phyloP scores from a whole-genome alignment of 306 rosid genomes.

The Senna tora region DNA sequence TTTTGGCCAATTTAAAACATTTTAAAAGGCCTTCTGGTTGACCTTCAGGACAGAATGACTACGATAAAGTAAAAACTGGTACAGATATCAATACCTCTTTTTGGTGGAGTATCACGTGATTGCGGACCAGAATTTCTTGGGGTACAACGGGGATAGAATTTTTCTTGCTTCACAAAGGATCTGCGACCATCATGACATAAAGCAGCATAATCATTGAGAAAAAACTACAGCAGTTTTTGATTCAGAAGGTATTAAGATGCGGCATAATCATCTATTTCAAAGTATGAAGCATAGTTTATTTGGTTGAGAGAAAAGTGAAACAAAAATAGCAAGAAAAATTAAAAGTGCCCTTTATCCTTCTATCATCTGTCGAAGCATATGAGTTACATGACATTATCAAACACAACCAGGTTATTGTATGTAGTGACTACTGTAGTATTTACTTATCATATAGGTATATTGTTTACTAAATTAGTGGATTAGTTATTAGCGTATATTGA shows the following conservation, averaged over 20 bases:
- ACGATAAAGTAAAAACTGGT: conserved; percentile 1
- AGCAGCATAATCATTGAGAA: conserved; percentile 31
- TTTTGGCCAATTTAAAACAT: conserved; percentile 29
- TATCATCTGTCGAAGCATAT: conserved; percentile 18
- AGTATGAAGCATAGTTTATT: conserved; percentile 22
- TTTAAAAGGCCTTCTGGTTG: conserved; percentile 11
- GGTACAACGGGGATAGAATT: conserved; percentile 71
- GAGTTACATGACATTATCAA: conserved; percentile 15
- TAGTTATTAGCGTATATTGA: neutral
- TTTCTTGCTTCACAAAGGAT: conserved; percentile 67
- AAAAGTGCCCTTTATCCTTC: conserved; percentile 13
- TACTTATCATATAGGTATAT: neutral
- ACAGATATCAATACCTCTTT: conserved; percentile 66
- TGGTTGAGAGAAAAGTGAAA: conserved; percentile 21
- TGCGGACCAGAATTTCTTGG: conserved; percentile 82
- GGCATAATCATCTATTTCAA: conserved; percentile 12
- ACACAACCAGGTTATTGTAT: neutral
- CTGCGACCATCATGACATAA: conserved; percentile 49
- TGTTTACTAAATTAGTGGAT: neutral
- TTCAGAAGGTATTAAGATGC: conserved; percentile 33
- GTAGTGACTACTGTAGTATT: neutral
- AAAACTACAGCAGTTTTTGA: conserved; percentile 20
- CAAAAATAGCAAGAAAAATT: conserved; percentile 17
- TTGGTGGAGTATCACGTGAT: conserved; percentile 93
- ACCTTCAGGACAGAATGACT: conserved; percentile 7